A percentile compares a stretch with the other conserved stretches of the same genome.
Evolutionary conservation across 129 eudicot species (phyloP).

Genomic region (Apium graveolens): DNA sequence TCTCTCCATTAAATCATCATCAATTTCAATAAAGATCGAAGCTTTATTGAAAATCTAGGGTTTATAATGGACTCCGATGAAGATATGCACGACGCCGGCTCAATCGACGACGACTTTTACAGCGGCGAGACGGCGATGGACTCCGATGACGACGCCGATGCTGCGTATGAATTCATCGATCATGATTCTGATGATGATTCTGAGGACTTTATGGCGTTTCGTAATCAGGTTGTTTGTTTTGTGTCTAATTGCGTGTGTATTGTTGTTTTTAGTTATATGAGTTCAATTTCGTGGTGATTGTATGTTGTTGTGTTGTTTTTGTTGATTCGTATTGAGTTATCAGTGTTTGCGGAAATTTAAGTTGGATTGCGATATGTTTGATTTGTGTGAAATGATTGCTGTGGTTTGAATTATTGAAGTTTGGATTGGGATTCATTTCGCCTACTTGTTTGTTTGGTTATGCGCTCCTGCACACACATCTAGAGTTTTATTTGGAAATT

Average conservation of each 20-base stretch:
- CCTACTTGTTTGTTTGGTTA: background rate
- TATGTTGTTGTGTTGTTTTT: background rate
- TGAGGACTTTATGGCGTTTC: slow-evolving; percentile 46
- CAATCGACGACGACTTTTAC: slow-evolving; percentile 61
- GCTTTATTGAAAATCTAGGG: background rate
- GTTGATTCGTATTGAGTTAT: background rate
- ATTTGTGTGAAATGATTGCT: background rate
- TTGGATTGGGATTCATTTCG: background rate
- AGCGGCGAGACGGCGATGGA: slow-evolving; percentile 60
- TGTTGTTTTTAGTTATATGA: background rate
- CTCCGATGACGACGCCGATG: slow-evolving; percentile 56
- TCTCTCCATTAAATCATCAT: too few species aligned
- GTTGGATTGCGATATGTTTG: background rate
- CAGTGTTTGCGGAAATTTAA: background rate
- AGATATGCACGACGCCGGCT: slow-evolving; percentile 84
- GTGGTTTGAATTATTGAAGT: background rate
- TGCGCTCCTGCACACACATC: too few species aligned
- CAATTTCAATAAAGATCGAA: too few species aligned
- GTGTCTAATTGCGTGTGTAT: background rate
- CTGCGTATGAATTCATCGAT: slow-evolving; percentile 50
- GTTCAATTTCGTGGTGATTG: background rate
- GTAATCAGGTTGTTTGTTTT: slow-evolving; percentile 41
- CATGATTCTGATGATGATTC: slow-evolving; percentile 75
- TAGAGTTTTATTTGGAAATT: too few species aligned
- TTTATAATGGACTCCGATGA: slow-evolving; percentile 65